phyloP scores from a whole-genome alignment of 805 yeast species.

The Sugiyamaella smithiae region DNA sequence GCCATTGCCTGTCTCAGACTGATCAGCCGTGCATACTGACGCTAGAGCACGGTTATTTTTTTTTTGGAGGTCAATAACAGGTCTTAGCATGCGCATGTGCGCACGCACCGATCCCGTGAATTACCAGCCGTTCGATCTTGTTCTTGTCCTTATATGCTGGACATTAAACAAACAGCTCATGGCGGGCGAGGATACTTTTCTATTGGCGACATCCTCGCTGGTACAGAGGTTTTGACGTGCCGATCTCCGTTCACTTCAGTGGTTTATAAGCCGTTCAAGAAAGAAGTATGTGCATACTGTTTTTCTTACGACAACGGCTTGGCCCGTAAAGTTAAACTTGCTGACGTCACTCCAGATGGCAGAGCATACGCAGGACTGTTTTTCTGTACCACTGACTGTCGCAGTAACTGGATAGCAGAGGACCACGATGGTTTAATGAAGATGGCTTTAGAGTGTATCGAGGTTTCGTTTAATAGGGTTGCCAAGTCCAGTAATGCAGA shows the following conservation, averaged over 20 bases:
- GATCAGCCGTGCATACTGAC: too few species aligned
- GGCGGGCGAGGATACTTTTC: constrained; percentile 68
- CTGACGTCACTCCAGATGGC: constrained; percentile 16
- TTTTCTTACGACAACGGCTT: constrained; percentile 48
- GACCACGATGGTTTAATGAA: constrained; percentile 41
- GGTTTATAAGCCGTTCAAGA: constrained; percentile 51
- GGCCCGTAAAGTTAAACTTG: constrained; percentile 43
- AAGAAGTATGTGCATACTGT: constrained; percentile 61
- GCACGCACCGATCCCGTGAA: too few species aligned
- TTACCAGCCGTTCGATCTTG: too few species aligned
- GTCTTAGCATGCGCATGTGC: too few species aligned
- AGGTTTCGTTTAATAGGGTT: constrained; percentile 30
- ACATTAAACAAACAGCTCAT: constrained; percentile 40
- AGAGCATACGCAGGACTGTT: constrained; percentile 44
- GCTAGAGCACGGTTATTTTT: too few species aligned
- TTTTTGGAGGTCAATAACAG: too few species aligned
- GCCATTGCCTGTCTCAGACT: too few species aligned
- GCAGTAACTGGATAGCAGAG: constrained; percentile 33
- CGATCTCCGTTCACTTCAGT: constrained; percentile 46
- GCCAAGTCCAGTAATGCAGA: neutral
- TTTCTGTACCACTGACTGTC: constrained; percentile 53
- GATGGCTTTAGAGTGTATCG: constrained; percentile 38
- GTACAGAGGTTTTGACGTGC: constrained; percentile 42
- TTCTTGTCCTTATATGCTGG: too few species aligned
- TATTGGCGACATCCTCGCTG: constrained; percentile 37